Evolutionary conservation across 495 filamentous ascomycete genomes (phyloP).

Genomic region (Cercophora newfieldiana): DNA sequence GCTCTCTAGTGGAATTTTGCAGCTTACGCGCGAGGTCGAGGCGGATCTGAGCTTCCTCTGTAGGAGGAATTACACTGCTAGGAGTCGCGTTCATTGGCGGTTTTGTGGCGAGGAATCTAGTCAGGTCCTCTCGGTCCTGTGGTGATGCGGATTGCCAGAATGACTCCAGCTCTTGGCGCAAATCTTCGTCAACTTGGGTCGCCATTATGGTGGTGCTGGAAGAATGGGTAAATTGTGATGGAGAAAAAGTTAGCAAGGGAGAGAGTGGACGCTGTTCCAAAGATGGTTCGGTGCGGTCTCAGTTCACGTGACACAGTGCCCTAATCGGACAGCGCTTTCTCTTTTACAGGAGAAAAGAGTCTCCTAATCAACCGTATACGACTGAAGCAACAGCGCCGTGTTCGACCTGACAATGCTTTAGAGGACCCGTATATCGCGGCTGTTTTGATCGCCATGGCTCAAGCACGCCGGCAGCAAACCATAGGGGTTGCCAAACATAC

Average conservation of each 20-base stretch:
- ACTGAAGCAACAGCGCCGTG: neutral
- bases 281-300: neutral
- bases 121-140: conserved; percentile 3
- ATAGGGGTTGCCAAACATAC: neutral
- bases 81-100: conserved; percentile 3
- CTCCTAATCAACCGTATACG: neutral
- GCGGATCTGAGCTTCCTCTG: conserved; percentile 7
- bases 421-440: neutral
- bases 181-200: conserved; percentile 6
- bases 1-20: conserved; percentile 2
- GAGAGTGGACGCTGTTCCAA: conserved; percentile 4
- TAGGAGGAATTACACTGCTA: conserved; percentile 6
- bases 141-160: conserved; percentile 3
- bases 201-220: conserved; percentile 4
- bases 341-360: neutral
- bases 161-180: conserved; percentile 3
- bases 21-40: conserved; percentile 1
- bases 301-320: neutral
- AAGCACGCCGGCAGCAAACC: neutral
- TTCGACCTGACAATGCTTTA: neutral
- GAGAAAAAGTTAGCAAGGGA: neutral
- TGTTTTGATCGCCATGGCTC: neutral
- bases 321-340: neutral
- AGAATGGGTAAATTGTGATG: conserved; percentile 6
- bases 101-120: conserved; percentile 9